Base-by-base conservation (phyloP, 164 flowering plant species). In the Chloranthus sessilifolius region DNA sequence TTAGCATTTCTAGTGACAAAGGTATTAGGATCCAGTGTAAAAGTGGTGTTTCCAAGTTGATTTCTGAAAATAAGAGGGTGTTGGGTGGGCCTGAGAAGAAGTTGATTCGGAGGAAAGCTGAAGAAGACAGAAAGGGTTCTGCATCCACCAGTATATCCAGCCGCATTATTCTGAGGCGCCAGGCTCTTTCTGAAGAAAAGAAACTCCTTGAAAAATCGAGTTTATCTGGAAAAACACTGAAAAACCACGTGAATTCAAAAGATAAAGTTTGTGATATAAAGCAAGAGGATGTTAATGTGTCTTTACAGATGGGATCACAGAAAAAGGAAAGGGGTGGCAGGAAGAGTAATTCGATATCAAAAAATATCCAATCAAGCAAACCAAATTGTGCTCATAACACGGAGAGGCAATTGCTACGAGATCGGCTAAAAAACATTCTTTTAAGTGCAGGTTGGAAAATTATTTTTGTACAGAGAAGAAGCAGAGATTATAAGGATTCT, bases 41-140 rank as follows among this genome's bases (percentile, higher is more conserved):
- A 66, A 78, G 83, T 64, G 96, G 95, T 50, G 94, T 85, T 28
- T 59, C 82, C 50, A 88, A 88, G 65, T 81, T 82, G 60, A 73
- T 71, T 80, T 69, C 76, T 15, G 79, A 76, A 17, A 80, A 70
- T 56, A 77, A 77, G 53, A 77, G 73, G 41, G 70, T 61, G 60
- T 45, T 58, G 22, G 70, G 51, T 48, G 74, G 50, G 26, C 40
- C 64, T 38, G 52, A 52, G 33, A 64, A 65, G 37, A 39, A 4
- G 19, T 66, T 26, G 55, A 60, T 61, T 54, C 52, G 12, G 20
- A 38, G 5, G 53, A 63, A 66, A 56, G 49, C 15, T 28, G 70
- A 59, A 21, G 69, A 57, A 28, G 50, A 40, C 21, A 52, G 64
- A 49, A 65, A 53, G 49, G 62, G 38, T 43, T 58, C 65, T 31